Evolutionary conservation across 768 basidiomycete genomes (phyloP), one percentile per base, ranked within the genome.

Genomic region (Phylloporus sp.): DNA sequence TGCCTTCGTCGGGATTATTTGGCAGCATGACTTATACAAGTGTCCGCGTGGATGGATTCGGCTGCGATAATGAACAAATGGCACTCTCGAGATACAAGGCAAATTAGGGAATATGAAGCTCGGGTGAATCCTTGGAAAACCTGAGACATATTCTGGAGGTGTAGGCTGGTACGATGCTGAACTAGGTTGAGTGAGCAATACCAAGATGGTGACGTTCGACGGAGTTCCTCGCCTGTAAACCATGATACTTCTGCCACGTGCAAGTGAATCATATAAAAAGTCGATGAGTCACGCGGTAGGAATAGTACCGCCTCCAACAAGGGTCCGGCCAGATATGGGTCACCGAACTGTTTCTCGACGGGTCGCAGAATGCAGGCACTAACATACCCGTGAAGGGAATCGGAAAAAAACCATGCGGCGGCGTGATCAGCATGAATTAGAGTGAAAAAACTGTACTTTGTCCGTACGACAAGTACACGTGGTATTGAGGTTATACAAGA

Each of bases 401-500:
- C 9, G 13, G 11, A 23, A 5, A n/a, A 26, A 18, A 10, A 36
- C 24, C 57, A 59, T 36, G 45, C 16, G 54, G 49, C 28, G 23
- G 31, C 23, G 15, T 11, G 26, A n/a, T 24, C n/a, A 22, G 24
- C 15, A 49, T 42, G 15, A 29, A 32, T n/a, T 22, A 45, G 23
- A 20, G 23, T 46, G 18, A 22, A 28, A 35, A 10, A n/a, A 7
- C n/a, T 3, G 29, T 22, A 15, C 45, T 36, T 45, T 6, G 18
- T 36, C 24, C 22, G 13, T 27, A 40, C 26, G 32, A 46, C 24
- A 28, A 41, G 28, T 22, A 45, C 41, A 46, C 42, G 38, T 53
- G 49, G 38, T 28, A 45, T 22, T 2, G 11, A 44, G 5, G n/a
- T 27, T 35, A 39, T 15, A n/a, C n/a, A 32, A 46, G 16, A 18